Conservation (phyloP, 192 early-diverging fungal species). For the Haplosporangium gracile region DNA sequence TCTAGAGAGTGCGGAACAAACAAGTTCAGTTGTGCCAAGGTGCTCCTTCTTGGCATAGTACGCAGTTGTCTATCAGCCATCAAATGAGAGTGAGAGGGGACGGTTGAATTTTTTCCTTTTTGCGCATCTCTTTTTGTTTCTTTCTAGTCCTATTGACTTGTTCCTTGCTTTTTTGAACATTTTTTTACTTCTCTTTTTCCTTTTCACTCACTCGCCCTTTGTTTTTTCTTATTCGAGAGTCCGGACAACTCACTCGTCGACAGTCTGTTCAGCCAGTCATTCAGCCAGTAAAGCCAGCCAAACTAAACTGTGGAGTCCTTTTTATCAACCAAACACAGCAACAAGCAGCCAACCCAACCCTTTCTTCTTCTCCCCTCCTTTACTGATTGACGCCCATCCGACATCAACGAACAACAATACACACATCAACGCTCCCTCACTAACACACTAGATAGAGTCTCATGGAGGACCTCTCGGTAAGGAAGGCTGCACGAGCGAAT, state of each 20-base stretch:
- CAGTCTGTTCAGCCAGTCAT: neutral
- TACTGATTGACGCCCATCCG: neutral
- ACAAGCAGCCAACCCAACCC: no score
- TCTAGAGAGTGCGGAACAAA: no score
- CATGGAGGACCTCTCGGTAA: conserved; percentile 56
- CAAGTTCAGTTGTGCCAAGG: no score
- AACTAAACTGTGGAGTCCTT: neutral
- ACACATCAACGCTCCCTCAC: neutral
- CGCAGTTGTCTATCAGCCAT: no score
- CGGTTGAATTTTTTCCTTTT: neutral
- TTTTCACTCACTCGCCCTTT: neutral
- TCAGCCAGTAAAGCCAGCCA: neutral
- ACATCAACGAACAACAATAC: neutral
- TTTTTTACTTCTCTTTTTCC: neutral
- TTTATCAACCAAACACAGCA: neutral
- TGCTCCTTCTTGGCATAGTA: no score
- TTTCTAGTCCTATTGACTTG: neutral
- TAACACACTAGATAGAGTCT: neutral
- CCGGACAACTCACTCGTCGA: neutral
- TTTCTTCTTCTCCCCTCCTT: neutral
- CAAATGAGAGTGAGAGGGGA: neutral
- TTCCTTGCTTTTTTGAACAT: neutral
- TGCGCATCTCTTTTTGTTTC: neutral
- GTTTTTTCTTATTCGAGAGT: neutral
- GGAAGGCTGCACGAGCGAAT: neutral